These are phyloP conservation scores for Colletotrichum noveboracense DNA, from an alignment of 2,329 filamentous ascomycete genomes.

Conservation along the genomic window DNA sequence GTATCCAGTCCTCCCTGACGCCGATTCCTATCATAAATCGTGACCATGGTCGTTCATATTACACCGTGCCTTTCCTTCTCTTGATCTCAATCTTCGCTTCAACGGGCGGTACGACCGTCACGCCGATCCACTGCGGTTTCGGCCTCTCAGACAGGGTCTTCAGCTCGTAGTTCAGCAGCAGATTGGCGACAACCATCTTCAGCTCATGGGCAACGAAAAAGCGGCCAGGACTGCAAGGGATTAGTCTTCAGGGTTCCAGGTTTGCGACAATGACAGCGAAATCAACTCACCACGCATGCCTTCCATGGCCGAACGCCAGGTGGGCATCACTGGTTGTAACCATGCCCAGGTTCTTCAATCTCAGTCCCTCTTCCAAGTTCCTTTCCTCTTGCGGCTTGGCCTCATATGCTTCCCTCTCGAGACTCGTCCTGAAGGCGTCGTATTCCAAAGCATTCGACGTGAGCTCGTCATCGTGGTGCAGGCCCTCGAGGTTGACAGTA, in stretches of 20 bases:
- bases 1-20: background rate
- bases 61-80: slow-evolving; percentile 23
- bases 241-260: background rate
- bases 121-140: slow-evolving; percentile 47
- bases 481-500: slow-evolving; percentile 46
- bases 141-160: slow-evolving; percentile 44
- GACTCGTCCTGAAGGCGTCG: slow-evolving; percentile 55
- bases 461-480: slow-evolving; percentile 51
- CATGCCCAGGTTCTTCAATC: slow-evolving; percentile 50
- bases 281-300: slow-evolving; percentile 49
- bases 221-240: slow-evolving; percentile 47
- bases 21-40: background rate
- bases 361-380: slow-evolving; percentile 33
- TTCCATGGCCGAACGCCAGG: slow-evolving; percentile 62
- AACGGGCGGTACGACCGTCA: slow-evolving; percentile 43
- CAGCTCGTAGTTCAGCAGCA: slow-evolving; percentile 59
- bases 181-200: slow-evolving; percentile 57
- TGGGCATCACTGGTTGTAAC: slow-evolving; percentile 57
- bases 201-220: slow-evolving; percentile 63
- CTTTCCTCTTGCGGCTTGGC: slow-evolving; percentile 29
- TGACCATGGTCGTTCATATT: background rate
- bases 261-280: rapidly evolving
- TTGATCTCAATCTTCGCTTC: slow-evolving; percentile 35
- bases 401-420: slow-evolving; percentile 43
- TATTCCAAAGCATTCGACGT: slow-evolving; percentile 48